Base-by-base conservation (phyloP, 2,329 filamentous ascomycete genomes). In the Thielaviopsis cerberus region DNA sequence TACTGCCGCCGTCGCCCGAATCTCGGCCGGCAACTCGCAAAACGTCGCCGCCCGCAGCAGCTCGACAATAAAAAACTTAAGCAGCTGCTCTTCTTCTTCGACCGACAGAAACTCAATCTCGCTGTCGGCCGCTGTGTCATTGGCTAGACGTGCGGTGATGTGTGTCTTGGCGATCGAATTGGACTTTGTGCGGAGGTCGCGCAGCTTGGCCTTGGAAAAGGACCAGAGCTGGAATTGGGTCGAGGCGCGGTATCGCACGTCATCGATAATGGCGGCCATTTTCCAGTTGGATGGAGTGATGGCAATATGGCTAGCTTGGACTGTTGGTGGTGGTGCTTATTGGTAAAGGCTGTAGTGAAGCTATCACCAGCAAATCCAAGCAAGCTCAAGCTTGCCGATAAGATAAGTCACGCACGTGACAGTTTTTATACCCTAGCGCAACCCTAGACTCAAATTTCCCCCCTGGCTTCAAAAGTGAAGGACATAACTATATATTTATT, bases 211-310 rank as follows among this genome's bases (percentile, higher is more conserved):
- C 2, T 83, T 80, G 0, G 88, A 88, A 71, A 91, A 97, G 11
- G 90, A 95, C 92, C 92, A 98, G 60, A 94, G 77, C 51, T 86
- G 81, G 68, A 82, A 97, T 70, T 98, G 92, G 53, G 88, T 91
- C 0, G 91, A 94, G 55, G 86, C 80, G 30, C 88, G 83, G 72
- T 97, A 98, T 58, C 90, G 77, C 64, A 88, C 86, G 71, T 98
- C 92, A 77, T 98, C 92, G 62, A 62, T 61, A 20, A 45, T 45
- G 15, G 37, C 17, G 2, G 13, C 4, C 37, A 45, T 45, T n/a
- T 20, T 8, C 20, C 11, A 5, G 34, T 41, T 41, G 15, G 34
- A 11, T 30, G 27, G 5, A 6, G 27, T 30, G 27, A 30, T 30
- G 11, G 5, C 27, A 5, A 30, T 30, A 11, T n/a, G n/a, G n/a